Evolutionary conservation across 306 rosid species (phyloP).

Genomic region (Quercus dentata): DNA sequence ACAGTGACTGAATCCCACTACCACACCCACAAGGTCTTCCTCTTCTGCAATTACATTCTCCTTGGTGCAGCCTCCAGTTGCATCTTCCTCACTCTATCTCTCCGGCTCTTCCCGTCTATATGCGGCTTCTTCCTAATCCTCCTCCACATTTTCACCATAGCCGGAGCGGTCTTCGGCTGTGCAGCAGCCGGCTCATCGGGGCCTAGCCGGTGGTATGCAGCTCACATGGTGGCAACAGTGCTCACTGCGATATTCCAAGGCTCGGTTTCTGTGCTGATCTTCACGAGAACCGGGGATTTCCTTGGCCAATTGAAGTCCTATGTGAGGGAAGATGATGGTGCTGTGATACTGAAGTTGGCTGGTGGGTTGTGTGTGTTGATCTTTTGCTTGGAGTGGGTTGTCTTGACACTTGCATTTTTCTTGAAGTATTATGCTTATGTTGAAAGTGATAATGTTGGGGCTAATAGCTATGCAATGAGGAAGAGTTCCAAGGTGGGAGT

Average conservation of each 20-base stretch:
- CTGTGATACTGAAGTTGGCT: slow-evolving; percentile 66
- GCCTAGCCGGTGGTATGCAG: slow-evolving; percentile 64
- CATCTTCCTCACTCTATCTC: slow-evolving; percentile 90
- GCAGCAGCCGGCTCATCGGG: slow-evolving; percentile 48
- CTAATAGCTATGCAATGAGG: slow-evolving; percentile 28
- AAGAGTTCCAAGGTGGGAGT: slow-evolving; percentile 69
- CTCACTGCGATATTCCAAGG: slow-evolving; percentile 82
- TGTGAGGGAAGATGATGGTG: slow-evolving; percentile 77
- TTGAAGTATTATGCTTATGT: slow-evolving; percentile 70
- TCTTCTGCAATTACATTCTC: slow-evolving; percentile 80
- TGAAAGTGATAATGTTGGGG: slow-evolving; percentile 35
- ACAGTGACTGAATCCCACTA: slow-evolving; percentile 30
- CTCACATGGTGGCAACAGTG: slow-evolving; percentile 83
- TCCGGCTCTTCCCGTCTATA: slow-evolving; percentile 73
- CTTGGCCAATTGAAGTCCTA: slow-evolving; percentile 64
- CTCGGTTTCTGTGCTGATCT: slow-evolving; percentile 64
- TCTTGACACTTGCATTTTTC: slow-evolving; percentile 70
- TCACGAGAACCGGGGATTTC: slow-evolving; percentile 60
- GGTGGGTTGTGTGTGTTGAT: slow-evolving; percentile 77
- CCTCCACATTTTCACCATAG: slow-evolving; percentile 73
- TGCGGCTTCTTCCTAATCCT: slow-evolving; percentile 82
- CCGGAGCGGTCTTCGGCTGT: slow-evolving; percentile 70
- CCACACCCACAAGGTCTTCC: slow-evolving; percentile 75
- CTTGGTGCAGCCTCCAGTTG: slow-evolving; percentile 91
- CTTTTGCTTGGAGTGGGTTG: slow-evolving; percentile 87